These are phyloP conservation scores for Emericellopsis cladophorae DNA, from an alignment of 2,329 filamentous ascomycete species.

Conservation along the genomic window DNA sequence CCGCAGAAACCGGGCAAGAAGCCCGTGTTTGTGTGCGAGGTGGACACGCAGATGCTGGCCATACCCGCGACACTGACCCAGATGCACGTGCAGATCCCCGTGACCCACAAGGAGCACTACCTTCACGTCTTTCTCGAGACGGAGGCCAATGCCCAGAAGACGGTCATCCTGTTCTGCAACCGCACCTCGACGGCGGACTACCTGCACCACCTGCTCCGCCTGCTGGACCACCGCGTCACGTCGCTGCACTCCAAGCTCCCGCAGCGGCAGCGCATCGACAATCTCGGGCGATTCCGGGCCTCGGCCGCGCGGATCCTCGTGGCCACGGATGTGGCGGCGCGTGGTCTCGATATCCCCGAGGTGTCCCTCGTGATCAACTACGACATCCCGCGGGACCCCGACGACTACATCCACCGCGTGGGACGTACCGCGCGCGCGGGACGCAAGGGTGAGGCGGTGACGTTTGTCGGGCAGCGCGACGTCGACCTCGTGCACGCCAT, in stretches of 20 bases:
- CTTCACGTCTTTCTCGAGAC: constrained; percentile 82
- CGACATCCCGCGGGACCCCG: constrained; percentile 88
- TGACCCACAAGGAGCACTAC: constrained; percentile 91
- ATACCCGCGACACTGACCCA: constrained; percentile 74
- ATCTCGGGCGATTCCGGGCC: constrained; percentile 84
- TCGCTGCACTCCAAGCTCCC: constrained; percentile 79
- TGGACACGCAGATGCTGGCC: constrained; percentile 62
- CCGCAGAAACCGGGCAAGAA: constrained; percentile 56
- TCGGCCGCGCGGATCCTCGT: constrained; percentile 80
- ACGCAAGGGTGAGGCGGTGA: constrained; percentile 68
- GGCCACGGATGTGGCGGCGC: constrained; percentile 86
- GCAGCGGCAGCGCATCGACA: constrained; percentile 74
- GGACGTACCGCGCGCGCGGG: constrained; percentile 92
- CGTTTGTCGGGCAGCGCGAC: constrained; percentile 85
- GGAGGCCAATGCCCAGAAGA: constrained; percentile 59
- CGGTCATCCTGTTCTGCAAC: constrained; percentile 90
- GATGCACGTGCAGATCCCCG: constrained; percentile 75
- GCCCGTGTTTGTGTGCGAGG: constrained; percentile 80
- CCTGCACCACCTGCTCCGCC: constrained; percentile 74
- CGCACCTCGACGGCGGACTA: constrained; percentile 79
- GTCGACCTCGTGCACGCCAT: constrained; percentile 85
- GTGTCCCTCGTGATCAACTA: constrained; percentile 89
- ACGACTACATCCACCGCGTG: constrained; percentile 95
- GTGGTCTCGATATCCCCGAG: constrained; percentile 90
- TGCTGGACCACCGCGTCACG: constrained; percentile 81